phyloP scores from a whole-genome alignment of 169 alveolate genomes.

The Hepatocystis sp. region DNA sequence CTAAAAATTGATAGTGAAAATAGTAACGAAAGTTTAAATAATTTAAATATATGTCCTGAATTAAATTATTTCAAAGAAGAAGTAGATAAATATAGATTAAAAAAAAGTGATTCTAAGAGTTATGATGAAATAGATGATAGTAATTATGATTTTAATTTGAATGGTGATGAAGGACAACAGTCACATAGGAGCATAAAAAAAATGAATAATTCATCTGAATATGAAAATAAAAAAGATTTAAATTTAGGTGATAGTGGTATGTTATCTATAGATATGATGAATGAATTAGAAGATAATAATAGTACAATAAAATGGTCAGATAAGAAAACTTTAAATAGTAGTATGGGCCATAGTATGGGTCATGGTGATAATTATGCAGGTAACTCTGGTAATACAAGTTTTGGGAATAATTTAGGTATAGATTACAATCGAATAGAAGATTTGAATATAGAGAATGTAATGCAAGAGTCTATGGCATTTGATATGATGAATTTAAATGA shows the following conservation, averaged over 20 bases:
- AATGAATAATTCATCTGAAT: too few species aligned
- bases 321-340: too few species aligned
- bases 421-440: slow-evolving; percentile 49
- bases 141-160: slow-evolving; percentile 1
- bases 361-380: too few species aligned
- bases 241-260: too few species aligned
- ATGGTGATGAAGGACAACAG: background rate
- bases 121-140: slow-evolving; percentile 21
- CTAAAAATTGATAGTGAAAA: too few species aligned
- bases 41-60: slow-evolving; percentile 55
- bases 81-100: slow-evolving; percentile 43
- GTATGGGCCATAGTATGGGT: too few species aligned
- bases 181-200: too few species aligned
- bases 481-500: slow-evolving; percentile 61
- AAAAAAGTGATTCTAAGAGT: slow-evolving; percentile 33
- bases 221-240: too few species aligned
- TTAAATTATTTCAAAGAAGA: slow-evolving; percentile 68
- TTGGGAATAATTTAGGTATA: slow-evolving; percentile 9
- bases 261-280: too few species aligned
- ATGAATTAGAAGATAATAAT: too few species aligned
- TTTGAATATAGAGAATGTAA: slow-evolving; percentile 65
- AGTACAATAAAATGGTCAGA: too few species aligned
- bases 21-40: slow-evolving; percentile 46
- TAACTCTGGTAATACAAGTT: too few species aligned
- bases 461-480: slow-evolving; percentile 71